These are phyloP conservation scores for Physcomitrium patens DNA, from an alignment of 225 moss, liverwort and hornwort species.

Conservation along the genomic window DNA sequence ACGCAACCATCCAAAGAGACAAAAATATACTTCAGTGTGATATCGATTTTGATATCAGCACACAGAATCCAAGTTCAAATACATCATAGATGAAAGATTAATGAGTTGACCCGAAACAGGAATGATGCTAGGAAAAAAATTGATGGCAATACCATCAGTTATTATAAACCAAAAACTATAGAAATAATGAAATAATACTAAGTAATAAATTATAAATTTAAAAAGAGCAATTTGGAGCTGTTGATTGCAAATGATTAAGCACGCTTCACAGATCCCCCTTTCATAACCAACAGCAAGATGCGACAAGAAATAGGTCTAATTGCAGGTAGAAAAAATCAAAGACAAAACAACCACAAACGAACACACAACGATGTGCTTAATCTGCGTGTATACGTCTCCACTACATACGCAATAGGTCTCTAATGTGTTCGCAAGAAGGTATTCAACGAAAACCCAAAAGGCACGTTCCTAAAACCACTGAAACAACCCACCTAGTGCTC, in stretches of 20 bases:
- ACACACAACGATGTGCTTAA: background rate
- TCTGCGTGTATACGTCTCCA: background rate
- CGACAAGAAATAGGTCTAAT: background rate
- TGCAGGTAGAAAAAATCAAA: background rate
- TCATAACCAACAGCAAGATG: background rate
- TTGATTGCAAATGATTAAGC: background rate
- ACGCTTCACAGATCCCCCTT: background rate
- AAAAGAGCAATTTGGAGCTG: background rate
- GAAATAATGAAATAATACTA: background rate
- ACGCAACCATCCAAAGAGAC: background rate
- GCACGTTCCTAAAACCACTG: background rate
- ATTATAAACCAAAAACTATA: background rate
- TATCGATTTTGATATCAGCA: background rate
- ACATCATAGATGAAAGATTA: background rate
- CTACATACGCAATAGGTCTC: background rate
- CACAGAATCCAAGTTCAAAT: background rate
- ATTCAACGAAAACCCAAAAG: background rate
- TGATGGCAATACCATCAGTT: background rate
- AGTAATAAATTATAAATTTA: too few species aligned
- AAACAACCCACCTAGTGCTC: background rate
- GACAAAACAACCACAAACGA: background rate
- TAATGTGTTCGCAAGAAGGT: background rate
- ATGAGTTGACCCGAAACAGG: constrained; percentile 11
- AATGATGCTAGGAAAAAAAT: background rate
- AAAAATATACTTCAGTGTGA: too few species aligned